Conservation (phyloP, 441 rosid genomes). For the Erodium trifolium region DNA sequence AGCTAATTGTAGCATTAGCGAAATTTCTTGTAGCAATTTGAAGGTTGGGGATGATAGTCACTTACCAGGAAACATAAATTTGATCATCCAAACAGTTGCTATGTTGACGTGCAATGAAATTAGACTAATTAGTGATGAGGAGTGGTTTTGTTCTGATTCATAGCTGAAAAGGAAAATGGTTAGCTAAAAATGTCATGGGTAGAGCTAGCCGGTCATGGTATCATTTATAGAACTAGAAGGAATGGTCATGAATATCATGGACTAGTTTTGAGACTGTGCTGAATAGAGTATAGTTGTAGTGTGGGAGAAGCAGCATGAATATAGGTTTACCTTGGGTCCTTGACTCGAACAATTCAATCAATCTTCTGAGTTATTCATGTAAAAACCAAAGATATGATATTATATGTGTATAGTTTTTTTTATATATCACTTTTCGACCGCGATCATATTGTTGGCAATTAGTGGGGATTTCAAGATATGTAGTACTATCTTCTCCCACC, state of each 20-base stretch:
- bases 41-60: neutral
- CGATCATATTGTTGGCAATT: neutral
- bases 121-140: neutral
- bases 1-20: neutral
- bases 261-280: neutral
- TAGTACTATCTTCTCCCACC: neutral
- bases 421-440: neutral
- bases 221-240: neutral
- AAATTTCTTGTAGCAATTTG: neutral
- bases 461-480: neutral
- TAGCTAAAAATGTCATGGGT: neutral
- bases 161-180: neutral
- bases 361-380: neutral
- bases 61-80: neutral
- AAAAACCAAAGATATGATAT: neutral
- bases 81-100: neutral
- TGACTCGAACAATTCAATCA: neutral
- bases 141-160: neutral
- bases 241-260: neutral
- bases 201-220: neutral
- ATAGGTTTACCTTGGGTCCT: neutral
- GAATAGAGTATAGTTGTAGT: neutral
- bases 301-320: neutral
- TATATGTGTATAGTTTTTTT: too few species aligned
- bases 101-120: neutral